Base-by-base conservation (phyloP, 768 basidiomycete species). In the Cystofilobasidium bisporidii region DNA sequence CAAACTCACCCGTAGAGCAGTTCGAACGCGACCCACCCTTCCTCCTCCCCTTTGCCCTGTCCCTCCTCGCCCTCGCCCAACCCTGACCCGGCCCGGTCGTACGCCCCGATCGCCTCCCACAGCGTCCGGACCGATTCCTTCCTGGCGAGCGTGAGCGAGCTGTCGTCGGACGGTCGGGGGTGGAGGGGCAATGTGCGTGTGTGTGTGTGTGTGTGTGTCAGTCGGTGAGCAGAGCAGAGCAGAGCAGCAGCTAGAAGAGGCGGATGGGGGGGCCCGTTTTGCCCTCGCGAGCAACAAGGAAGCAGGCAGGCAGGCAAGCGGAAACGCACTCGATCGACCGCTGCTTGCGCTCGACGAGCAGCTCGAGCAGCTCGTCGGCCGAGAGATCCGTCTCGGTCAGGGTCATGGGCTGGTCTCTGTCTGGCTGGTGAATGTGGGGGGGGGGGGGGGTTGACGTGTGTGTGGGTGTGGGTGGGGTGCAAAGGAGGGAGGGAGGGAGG, bases 11-110 rank as follows among this genome's bases (percentile, higher is more conserved):
- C 12, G 24, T 28, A 61, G 5, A 55, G 48, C 11, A 30, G 11
- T 38, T 67, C 26, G 40, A 67, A 67, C 32, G 40, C 45, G 17
- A 8, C 18, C 66, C 66, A 67, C 24, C 58, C 36, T 26, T 58
- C 48, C 26, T 67, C 56, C 47, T 64, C 56, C 28, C 50, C 41
- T 3, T 41, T 12, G 36, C 5, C 36, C 36, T 5, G 36, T 36
- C 6, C 36, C 6, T 36, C 36, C 6, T 36, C 36, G 36, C 36
- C 36, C n/a, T n/a, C n/a, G n/a, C n/a, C n/a, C n/a, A n/a, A n/a
- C n/a, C 55, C 26, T 22, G 5, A 12, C 50, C 11, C 5, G 24
- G 22, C 55, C 45, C 15, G 2, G 18, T 22, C 17, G 33, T 61
- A 50, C 33, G 57, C 40, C 22, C 8, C 50, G 24, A 61, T 61